phyloP scores from a whole-genome alignment of 495 filamentous ascomycete genomes.

The Physcia stellaris region DNA sequence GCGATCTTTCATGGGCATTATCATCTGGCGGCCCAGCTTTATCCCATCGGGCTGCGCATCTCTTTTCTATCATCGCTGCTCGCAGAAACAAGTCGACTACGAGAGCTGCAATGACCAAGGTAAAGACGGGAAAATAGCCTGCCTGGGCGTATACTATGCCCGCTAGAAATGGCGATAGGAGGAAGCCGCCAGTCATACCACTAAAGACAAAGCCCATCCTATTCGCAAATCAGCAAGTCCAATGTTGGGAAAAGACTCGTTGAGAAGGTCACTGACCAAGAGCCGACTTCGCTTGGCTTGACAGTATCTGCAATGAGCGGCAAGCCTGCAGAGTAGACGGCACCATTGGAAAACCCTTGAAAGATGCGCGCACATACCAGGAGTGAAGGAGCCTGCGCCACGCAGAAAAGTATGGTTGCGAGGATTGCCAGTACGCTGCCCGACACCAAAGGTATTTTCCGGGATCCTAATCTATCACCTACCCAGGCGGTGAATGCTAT shows the following conservation, averaged over 20 bases:
- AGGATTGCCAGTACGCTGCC: slow-evolving; percentile 52
- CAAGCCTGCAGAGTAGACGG: slow-evolving; percentile 66
- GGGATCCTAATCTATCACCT: slow-evolving; percentile 51
- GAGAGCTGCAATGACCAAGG: slow-evolving; percentile 54
- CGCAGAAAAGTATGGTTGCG: slow-evolving; percentile 56
- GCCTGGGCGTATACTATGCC: slow-evolving; percentile 59
- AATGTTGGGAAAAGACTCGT: not conserved
- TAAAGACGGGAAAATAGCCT: slow-evolving; percentile 64
- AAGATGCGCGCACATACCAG: slow-evolving; percentile 56
- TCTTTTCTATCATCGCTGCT: slow-evolving; percentile 61
- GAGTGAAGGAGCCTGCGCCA: slow-evolving; percentile 50
- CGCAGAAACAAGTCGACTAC: slow-evolving; percentile 55
- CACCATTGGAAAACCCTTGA: slow-evolving; percentile 61
- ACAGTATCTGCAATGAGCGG: slow-evolving; percentile 73
- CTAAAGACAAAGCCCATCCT: slow-evolving; percentile 57
- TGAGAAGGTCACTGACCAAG: slow-evolving; percentile 4
- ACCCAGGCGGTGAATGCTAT: slow-evolving; percentile 30
- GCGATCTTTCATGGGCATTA: no score
- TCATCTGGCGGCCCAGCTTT: not conserved
- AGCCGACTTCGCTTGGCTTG: slow-evolving; percentile 45
- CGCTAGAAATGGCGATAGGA: slow-evolving; percentile 61
- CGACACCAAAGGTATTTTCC: slow-evolving; percentile 52
- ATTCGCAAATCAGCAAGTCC: not conserved
- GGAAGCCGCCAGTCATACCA: slow-evolving; percentile 50
- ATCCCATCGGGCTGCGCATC: slow-evolving; percentile 48